Evolutionary conservation across 768 basidiomycete genomes (phyloP).

Genomic region (Amanita brunnescens): DNA sequence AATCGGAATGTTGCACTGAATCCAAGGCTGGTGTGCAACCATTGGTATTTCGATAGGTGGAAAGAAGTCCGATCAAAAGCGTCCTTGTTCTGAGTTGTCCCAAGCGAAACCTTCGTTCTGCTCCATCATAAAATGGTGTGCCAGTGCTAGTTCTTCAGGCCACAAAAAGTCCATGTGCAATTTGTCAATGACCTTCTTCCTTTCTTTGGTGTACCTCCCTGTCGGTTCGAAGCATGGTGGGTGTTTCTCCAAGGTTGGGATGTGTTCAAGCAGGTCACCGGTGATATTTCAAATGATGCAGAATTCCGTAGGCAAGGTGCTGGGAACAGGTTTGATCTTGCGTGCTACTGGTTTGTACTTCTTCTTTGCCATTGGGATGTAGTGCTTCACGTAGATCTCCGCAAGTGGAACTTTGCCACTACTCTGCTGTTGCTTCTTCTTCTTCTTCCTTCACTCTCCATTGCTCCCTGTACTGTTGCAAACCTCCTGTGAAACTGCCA

Average conservation of each 20-base stretch:
- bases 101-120: constrained; percentile 30
- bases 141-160: constrained; percentile 15
- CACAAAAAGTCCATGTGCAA: constrained; percentile 15
- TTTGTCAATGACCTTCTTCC: constrained; percentile 14
- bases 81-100: constrained; percentile 27
- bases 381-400: no score
- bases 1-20: constrained; percentile 22
- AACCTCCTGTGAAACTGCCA: no score
- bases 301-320: constrained; percentile 16
- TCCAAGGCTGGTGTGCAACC: constrained; percentile 25
- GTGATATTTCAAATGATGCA: constrained; percentile 17
- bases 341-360: constrained; percentile 24
- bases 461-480: no score
- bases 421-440: no score
- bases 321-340: constrained; percentile 18
- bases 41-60: constrained; percentile 23
- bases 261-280: constrained; percentile 17
- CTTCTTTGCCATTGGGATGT: background rate
- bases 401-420: no score
- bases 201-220: constrained; percentile 19
- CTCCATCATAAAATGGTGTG: constrained; percentile 22
- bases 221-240: constrained; percentile 15
- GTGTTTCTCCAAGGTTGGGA: constrained; percentile 13
- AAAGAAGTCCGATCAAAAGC: constrained; percentile 25
- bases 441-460: no score